A percentile compares a stretch with the other conserved stretches of the same genome.
phyloP scores from a whole-genome alignment of 2,329 filamentous ascomycete genomes.

The Neurospora sp. region DNA sequence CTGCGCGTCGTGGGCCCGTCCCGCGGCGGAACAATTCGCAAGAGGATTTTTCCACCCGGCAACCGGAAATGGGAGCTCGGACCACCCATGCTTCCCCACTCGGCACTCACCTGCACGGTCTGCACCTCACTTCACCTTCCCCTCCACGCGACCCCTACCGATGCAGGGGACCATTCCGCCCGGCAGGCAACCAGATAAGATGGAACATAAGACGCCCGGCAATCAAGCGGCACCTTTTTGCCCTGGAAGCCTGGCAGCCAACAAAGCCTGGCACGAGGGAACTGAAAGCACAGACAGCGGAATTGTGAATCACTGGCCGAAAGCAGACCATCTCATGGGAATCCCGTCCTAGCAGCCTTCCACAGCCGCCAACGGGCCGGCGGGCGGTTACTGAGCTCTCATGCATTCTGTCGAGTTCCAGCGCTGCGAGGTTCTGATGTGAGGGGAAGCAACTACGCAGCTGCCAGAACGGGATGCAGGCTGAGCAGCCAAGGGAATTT shows the following conservation, averaged over 20 bases:
- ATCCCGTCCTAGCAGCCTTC: neutral
- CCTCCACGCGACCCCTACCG: neutral
- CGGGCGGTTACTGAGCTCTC: neutral
- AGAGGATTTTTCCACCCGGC: neutral
- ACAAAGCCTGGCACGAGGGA: neutral
- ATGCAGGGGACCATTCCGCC: neutral
- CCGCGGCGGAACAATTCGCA: neutral
- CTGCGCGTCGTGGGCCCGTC: neutral
- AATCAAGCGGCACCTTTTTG: neutral
- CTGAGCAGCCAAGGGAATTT: slow-evolving; percentile 4
- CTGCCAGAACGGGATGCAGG: slow-evolving; percentile 5
- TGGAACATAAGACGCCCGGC: neutral
- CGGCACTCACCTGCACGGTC: neutral
- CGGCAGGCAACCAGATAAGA: neutral
- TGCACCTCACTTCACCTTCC: neutral
- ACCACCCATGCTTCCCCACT: neutral
- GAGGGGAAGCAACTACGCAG: neutral
- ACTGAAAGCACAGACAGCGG: neutral
- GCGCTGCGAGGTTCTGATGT: neutral
- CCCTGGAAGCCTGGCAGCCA: neutral
- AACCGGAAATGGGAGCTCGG: neutral
- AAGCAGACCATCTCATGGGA: neutral
- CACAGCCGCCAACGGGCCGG: neutral
- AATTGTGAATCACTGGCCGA: neutral
- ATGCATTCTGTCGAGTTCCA: neutral